Percentiles rank a stretch among this genome's conserved stretches.
phyloP scores from a whole-genome alignment of 305 asterid species.

The Fraxinus albicans region DNA sequence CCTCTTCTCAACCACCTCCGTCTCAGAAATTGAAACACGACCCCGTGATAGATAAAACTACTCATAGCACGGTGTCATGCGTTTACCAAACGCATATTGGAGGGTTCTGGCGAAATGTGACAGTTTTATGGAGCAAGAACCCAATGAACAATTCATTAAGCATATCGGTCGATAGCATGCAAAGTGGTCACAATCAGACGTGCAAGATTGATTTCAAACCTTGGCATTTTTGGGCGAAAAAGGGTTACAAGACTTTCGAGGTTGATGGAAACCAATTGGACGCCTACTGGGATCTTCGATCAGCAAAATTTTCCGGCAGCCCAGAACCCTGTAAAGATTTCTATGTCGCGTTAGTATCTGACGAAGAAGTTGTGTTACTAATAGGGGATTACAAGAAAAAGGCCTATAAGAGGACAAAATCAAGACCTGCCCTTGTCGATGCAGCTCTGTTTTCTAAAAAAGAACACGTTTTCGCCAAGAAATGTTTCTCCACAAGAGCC shows the following conservation, averaged over 20 bases:
- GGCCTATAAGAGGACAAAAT: constrained; percentile 66
- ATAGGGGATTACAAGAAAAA: constrained; percentile 82
- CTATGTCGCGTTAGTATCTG: constrained; percentile 69
- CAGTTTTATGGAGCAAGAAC: constrained; percentile 68
- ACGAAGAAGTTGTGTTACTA: constrained; percentile 69
- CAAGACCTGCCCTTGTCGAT: constrained; percentile 70
- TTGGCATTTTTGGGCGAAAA: constrained; percentile 94
- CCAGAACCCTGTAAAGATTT: constrained; percentile 73
- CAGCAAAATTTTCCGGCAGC: constrained; percentile 72
- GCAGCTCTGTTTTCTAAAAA: constrained; percentile 64
- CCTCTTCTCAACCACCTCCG: constrained; percentile 37
- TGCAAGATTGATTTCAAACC: constrained; percentile 91
- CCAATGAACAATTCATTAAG: constrained; percentile 58
- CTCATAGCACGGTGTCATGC: constrained; percentile 61
- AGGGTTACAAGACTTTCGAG: constrained; percentile 66
- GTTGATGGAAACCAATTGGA: constrained; percentile 71
- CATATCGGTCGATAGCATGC: constrained; percentile 64
- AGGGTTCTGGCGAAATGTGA: constrained; percentile 74
- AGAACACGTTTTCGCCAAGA: constrained; percentile 81
- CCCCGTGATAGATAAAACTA: constrained; percentile 36
- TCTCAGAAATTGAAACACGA: constrained; percentile 35
- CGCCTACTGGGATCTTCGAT: constrained; percentile 79
- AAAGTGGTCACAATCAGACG: constrained; percentile 35
- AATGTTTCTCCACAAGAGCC: constrained; percentile 74
- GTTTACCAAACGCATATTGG: constrained; percentile 68